Percentiles rank a stretch among this genome's conserved stretches.
These are phyloP conservation scores for Xylaria castorea DNA, from an alignment of 495 filamentous ascomycete genomes.

Conservation along the genomic window DNA sequence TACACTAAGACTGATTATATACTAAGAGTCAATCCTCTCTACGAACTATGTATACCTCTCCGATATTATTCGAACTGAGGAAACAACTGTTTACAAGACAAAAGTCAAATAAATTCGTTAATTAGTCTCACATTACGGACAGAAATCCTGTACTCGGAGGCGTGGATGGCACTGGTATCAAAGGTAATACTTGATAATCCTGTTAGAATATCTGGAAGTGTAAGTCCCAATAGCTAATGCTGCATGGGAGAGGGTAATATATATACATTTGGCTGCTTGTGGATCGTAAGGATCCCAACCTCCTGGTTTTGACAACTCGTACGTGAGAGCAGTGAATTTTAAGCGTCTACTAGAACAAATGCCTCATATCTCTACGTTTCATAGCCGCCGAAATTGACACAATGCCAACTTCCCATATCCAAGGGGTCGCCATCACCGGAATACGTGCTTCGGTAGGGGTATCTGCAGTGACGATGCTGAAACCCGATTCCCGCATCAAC, in stretches of 20 bases:
- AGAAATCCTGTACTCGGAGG: no score
- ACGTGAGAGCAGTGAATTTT: not conserved
- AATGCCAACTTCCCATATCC: slow-evolving; percentile 29
- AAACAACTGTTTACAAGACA: not conserved
- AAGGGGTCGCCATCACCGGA: slow-evolving; percentile 24
- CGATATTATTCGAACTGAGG: no score
- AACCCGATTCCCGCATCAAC: slow-evolving; percentile 39
- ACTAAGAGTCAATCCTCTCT: not conserved
- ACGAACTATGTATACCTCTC: not conserved
- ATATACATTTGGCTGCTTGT: no score
- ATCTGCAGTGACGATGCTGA: slow-evolving; percentile 49
- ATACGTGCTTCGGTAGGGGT: slow-evolving; percentile 33
- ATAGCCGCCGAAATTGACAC: slow-evolving; percentile 20
- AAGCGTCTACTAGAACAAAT: not conserved
- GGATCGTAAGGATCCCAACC: no score
- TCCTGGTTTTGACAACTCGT: no score
- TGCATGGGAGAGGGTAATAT: no score
- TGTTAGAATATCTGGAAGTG: no score
- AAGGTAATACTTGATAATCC: no score
- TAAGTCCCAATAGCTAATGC: no score
- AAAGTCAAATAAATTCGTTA: not conserved
- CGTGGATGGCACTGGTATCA: not conserved
- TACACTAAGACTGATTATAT: not conserved
- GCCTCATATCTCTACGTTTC: not conserved
- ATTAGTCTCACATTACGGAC: not conserved